Base-by-base conservation (phyloP, 1,284 basidiomycete species). In the Ustilago trichophora region DNA sequence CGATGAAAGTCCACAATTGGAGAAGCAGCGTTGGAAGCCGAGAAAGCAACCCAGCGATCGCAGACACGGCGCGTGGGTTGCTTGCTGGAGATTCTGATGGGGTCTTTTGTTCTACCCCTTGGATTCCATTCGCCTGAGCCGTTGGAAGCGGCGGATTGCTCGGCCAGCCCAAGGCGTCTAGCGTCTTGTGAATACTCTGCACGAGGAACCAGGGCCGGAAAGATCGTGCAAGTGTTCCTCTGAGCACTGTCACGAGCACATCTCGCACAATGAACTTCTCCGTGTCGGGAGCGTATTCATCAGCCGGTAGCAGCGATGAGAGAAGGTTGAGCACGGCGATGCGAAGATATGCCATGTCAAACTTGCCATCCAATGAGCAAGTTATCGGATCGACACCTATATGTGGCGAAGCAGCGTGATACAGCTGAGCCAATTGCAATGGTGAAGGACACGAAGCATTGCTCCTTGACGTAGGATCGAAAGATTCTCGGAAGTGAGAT, bases 231-330 rank as follows among this genome's bases (percentile, higher is more conserved):
- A 72, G 48, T 19, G 50, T 54, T 12, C 58, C 63, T 40, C 69
- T 34, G 10, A 68, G 60, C 22, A 68, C 69, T 4, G 55, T 57
- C 22, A 68, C 66, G 11, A 65, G 40, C 13, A 72, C 69, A 43
- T 72, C 69, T 16, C 69, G 59, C 4, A 67, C 55, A 25, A 72
- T 64, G 43, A 64, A 68, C 41, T 52, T 63, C 41, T 72, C 64
- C 10, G 64, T 67, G n/a, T 72, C 59, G 2, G 63, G 60, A n/a
- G 55, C 46, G 18, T 36, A 64, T 29, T 72, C 64, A 32, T 72
- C 63, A 2, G 57, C 57, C n/a, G 69, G 64, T 11, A 72, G 33
- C 21, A 67, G 29, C 11, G 64, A 67, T 3, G 47, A 46, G 21
- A 72, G 54, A 0, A 68, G 55, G 9, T 58, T 48, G 31, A 53